Conservation (phyloP, 2,329 filamentous ascomycete genomes). For the Reticulascus tulasneorum region DNA sequence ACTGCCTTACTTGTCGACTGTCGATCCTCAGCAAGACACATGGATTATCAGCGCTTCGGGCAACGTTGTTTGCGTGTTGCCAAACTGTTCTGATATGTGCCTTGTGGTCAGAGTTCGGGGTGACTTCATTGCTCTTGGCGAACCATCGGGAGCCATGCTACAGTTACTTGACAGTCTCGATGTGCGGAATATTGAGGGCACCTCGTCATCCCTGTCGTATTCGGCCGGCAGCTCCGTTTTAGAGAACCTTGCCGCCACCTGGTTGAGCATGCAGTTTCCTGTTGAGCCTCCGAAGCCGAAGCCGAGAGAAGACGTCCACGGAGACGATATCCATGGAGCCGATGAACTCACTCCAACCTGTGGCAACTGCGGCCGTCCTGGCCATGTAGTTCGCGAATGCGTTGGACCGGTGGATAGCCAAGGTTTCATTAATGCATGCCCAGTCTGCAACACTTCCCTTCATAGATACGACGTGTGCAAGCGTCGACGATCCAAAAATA, state of each 20-base stretch:
- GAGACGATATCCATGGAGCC: not conserved
- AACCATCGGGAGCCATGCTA: not conserved
- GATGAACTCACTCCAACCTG: not conserved
- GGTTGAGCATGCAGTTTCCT: not conserved
- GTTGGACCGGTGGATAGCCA: constrained; percentile 2
- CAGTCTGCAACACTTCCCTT: constrained; percentile 1
- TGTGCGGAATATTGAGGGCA: not conserved
- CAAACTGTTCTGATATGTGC: not conserved
- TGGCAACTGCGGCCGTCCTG: constrained; percentile 2
- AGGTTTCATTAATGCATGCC: constrained; percentile 5
- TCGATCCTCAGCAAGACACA: not conserved
- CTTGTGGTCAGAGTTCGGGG: constrained; percentile 4
- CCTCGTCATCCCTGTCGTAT: not conserved
- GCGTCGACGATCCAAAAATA: not conserved
- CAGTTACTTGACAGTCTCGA: not conserved
- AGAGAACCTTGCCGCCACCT: not conserved
- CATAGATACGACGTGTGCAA: constrained; percentile 1
- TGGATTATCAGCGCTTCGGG: constrained; percentile 5
- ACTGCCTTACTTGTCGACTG: constrained; percentile 1
- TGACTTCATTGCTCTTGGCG: constrained; percentile 2
- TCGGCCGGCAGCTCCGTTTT: not conserved
- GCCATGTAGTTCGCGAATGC: constrained; percentile 3
- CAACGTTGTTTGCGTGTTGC: constrained; percentile 5
- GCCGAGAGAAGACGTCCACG: not conserved
- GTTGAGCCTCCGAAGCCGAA: no score